Evolutionary conservation across 2,329 filamentous ascomycete genomes (phyloP), one percentile per base, ranked within the genome.

Genomic region (Arthrobotrys iridis): DNA sequence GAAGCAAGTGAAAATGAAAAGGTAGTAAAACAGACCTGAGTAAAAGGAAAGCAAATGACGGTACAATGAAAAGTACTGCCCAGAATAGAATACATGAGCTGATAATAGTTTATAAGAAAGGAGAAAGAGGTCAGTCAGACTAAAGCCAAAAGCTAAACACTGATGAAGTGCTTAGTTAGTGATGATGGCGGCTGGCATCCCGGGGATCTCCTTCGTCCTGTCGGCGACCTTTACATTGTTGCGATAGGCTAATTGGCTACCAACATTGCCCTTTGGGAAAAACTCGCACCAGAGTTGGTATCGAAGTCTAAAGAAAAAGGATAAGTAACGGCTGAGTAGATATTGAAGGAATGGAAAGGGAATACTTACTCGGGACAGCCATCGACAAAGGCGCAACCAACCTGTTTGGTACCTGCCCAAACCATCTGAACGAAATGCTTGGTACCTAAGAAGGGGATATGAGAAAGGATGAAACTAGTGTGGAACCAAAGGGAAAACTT

Each of bases 211-310:
- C 37, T 62, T 52, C 7, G 57, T 45, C 7, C 26, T 26, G 15
- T 70, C 57, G 1, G 22, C 57, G 2, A 4, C 10, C n/a, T 62
- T 62, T 35, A 70, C 65, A 15, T 70, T 70, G n/a, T 37, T 26
- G 15, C 65, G 57, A 22, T 52, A 62, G 2, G 55, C 30, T 30
- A 41, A n/a, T 24, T 50, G 45, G 3, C 45, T 45, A 8, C 65
- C 65, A n/a, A 30, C 40, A n/a, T 63, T 70, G 3, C 65, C 65
- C 11, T 30, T 46, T 0, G 65, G 65, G 2, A 13, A 37, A 13
- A 70, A 70, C 28, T 70, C 65, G 28, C 65, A 70, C 65, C 55
- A 70, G 8, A 70, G 35, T n/a, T 70, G 65, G 35, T 62, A 70
- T 4, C n/a, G 3, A 0, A 62, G n/a, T 3, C 58, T 57, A 45